These are phyloP conservation scores for Aspergillus panamensis DNA, from an alignment of 495 filamentous ascomycete genomes.

Conservation along the genomic window DNA sequence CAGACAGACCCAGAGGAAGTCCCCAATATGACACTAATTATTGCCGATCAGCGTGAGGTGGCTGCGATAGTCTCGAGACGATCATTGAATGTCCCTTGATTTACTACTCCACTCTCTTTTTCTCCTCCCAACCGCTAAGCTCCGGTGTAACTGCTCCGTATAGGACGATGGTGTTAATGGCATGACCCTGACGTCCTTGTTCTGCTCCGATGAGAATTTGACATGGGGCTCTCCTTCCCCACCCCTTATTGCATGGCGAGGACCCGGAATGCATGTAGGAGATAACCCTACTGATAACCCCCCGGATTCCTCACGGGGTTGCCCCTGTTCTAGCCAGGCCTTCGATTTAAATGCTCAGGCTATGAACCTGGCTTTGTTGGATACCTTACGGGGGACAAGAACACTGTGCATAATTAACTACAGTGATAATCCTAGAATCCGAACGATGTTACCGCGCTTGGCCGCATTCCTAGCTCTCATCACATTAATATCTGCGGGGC, in stretches of 20 bases:
- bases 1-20: neutral
- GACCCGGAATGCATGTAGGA: neutral
- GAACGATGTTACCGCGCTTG: constrained; percentile 9
- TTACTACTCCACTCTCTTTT: neutral
- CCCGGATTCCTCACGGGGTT: neutral
- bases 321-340: neutral
- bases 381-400: no score
- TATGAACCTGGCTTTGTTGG: neutral
- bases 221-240: neutral
- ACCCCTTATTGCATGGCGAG: neutral
- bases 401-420: no score
- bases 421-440: neutral
- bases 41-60: constrained; percentile 7
- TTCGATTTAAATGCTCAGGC: neutral
- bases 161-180: neutral
- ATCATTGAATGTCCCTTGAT: neutral
- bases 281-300: neutral
- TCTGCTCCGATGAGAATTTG: neutral
- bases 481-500: constrained; percentile 20
- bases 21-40: neutral
- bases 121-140: neutral
- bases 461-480: constrained; percentile 21
- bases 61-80: constrained; percentile 1
- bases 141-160: no score
- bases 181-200: neutral